Conservation (phyloP, 345 rosid species). For the Euphorbia pulcherrima region DNA sequence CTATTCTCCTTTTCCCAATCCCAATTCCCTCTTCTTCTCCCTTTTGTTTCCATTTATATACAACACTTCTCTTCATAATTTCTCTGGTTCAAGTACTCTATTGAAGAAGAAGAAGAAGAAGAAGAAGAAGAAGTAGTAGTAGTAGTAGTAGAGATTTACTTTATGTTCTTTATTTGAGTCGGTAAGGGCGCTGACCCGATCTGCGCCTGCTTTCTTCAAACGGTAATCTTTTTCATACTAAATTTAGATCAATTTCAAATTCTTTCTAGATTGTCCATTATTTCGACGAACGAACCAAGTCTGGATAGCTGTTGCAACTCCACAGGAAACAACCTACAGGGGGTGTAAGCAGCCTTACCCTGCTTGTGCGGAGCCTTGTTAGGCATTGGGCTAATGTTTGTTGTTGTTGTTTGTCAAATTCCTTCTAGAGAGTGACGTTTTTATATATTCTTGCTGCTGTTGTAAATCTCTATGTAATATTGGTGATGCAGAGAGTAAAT, state of each 20-base stretch:
- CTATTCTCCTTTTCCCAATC: constrained; percentile 2
- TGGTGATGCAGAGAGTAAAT: background rate
- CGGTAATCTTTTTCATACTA: background rate
- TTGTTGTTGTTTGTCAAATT: background rate
- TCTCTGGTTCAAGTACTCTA: background rate
- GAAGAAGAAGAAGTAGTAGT: too few relatives aligned
- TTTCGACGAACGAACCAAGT: too few relatives aligned
- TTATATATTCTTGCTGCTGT: too few relatives aligned
- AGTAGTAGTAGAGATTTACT: too few relatives aligned
- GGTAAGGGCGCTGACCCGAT: constrained; percentile 14
- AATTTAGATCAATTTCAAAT: too few relatives aligned
- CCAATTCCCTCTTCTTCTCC: background rate
- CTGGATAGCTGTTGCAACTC: too few relatives aligned
- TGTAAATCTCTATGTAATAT: background rate
- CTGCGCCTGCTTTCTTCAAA: constrained; percentile 9
- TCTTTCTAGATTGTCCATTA: too few relatives aligned
- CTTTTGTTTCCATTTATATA: background rate
- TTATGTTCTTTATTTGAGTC: constrained; percentile 10
- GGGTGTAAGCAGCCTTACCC: too few relatives aligned
- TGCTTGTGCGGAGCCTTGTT: too few relatives aligned
- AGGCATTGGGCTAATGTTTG: too few relatives aligned
- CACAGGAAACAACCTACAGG: too few relatives aligned
- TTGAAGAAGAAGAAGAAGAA: background rate
- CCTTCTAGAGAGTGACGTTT: too few relatives aligned
- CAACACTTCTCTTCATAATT: background rate